A percentile compares a stretch with the other conserved stretches of the same genome.
Conservation (phyloP, 2,329 filamentous ascomycete species). For the Fusarium sambucinum region DNA sequence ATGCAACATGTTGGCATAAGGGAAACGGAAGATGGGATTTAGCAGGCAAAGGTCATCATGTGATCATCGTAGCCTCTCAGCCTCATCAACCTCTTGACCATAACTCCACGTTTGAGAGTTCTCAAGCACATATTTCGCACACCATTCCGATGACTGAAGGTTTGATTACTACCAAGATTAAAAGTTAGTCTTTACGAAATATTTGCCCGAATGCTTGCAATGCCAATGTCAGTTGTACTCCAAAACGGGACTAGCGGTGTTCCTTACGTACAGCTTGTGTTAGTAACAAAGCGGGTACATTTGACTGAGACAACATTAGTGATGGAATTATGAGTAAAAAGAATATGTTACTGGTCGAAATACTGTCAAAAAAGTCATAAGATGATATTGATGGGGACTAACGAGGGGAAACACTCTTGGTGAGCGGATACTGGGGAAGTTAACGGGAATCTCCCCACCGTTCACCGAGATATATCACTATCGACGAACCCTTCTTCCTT, state of each 20-base stretch:
- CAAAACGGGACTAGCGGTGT: background rate
- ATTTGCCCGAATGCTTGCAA: accelerated
- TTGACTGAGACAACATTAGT: conserved; percentile 3
- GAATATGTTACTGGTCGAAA: background rate
- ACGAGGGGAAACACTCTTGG: background rate
- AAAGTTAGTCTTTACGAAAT: background rate
- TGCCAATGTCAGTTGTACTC: background rate
- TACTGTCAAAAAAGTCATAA: background rate
- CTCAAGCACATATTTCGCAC: too few species aligned
- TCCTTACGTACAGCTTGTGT: conserved; percentile 26
- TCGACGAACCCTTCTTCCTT: background rate
- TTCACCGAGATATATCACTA: conserved; percentile 7
- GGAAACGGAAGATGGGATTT: too few species aligned
- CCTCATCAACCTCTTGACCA: too few species aligned
- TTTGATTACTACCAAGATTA: background rate
- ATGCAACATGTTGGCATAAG: too few species aligned
- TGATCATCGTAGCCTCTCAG: too few species aligned
- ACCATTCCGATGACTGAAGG: background rate
- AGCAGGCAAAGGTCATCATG: too few species aligned
- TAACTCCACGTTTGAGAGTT: too few species aligned
- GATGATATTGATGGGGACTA: accelerated
- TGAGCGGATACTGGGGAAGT: background rate
- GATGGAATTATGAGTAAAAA: conserved; percentile 17
- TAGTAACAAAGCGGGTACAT: conserved; percentile 12
- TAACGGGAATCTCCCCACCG: background rate